Evolutionary conservation across 495 filamentous ascomycete species (phyloP).

Genomic region (Hapsidospora chrysogenum): DNA sequence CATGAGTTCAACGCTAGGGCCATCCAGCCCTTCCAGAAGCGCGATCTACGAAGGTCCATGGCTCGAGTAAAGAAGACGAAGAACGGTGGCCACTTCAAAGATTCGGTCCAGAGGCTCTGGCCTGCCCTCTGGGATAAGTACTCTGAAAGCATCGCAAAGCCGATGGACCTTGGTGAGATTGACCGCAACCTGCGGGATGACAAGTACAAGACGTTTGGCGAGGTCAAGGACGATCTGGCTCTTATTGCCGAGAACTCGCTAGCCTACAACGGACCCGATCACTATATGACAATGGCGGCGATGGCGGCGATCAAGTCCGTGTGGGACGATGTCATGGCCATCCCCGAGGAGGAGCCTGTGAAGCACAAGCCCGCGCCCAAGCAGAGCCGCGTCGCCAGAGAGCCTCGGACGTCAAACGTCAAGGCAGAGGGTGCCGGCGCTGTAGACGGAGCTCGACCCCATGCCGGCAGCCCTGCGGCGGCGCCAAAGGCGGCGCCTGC

Average conservation of each 20-base stretch:
- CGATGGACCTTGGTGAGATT: conserved; percentile 72
- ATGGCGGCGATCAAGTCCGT: conserved; percentile 41
- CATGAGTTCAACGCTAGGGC: conserved; percentile 11
- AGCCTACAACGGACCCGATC: conserved; percentile 65
- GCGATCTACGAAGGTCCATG: conserved; percentile 32
- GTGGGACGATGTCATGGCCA: conserved; percentile 39
- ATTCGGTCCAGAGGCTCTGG: conserved; percentile 47
- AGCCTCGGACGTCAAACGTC: background rate
- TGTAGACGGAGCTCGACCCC: background rate
- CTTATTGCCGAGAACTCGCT: conserved; percentile 60
- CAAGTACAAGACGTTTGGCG: conserved; percentile 45
- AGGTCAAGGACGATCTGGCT: conserved; percentile 52
- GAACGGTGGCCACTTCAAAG: conserved; percentile 50
- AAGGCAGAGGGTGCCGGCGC: background rate
- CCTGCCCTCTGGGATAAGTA: conserved; percentile 45
- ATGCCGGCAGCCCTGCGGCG: background rate
- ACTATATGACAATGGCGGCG: conserved; percentile 50
- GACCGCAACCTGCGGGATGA: conserved; percentile 57
- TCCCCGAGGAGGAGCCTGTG: conserved; percentile 27
- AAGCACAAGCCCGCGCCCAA: conserved; percentile 35
- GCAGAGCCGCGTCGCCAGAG: conserved; percentile 9
- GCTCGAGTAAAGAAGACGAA: conserved; percentile 69
- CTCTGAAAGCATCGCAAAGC: conserved; percentile 47
- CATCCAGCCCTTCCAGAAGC: conserved; percentile 29
- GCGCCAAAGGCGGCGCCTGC: background rate